These are phyloP conservation scores for Trichoderma orchidacearum DNA, from an alignment of 495 filamentous ascomycete species.

Conservation along the genomic window DNA sequence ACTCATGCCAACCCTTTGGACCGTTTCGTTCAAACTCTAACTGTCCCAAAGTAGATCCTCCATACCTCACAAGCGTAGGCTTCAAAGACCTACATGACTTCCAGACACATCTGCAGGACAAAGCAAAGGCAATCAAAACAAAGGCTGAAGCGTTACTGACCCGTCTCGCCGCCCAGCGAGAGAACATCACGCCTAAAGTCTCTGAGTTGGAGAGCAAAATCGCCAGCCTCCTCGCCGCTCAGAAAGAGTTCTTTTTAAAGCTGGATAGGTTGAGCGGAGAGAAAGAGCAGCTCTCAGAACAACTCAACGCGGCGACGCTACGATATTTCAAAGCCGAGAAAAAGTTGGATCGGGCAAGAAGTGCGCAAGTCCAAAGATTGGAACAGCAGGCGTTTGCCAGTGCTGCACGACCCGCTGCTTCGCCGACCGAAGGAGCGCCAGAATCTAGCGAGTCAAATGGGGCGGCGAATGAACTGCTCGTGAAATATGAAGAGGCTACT, in stretches of 20 bases:
- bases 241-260: constrained; percentile 68
- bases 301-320: constrained; percentile 70
- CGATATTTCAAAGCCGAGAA: constrained; percentile 92
- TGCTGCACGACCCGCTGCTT: constrained; percentile 34
- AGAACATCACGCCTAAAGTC: constrained; percentile 46
- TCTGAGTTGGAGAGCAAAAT: constrained; percentile 60
- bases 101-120: constrained; percentile 58
- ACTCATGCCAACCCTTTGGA: neutral
- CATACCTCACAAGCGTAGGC: constrained; percentile 46
- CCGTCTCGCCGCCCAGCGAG: constrained; percentile 22
- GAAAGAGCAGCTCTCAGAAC: constrained; percentile 70
- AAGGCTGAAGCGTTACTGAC: constrained; percentile 27
- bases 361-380: constrained; percentile 77
- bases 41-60: constrained; percentile 20
- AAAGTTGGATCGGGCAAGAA: constrained; percentile 76
- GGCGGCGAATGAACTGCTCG: constrained; percentile 43
- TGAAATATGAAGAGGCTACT: constrained; percentile 54
- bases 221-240: constrained; percentile 55
- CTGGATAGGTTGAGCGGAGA: constrained; percentile 64
- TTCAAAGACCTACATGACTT: constrained; percentile 61
- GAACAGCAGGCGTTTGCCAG: constrained; percentile 75
- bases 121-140: constrained; percentile 29
- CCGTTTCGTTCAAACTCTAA: constrained; percentile 7
- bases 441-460: constrained; percentile 38
- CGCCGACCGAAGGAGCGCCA: constrained; percentile 39